A percentile compares a stretch with the other conserved stretches of the same genome.
Evolutionary conservation across 768 basidiomycete species (phyloP).

Genomic region (Lentinus tigrinus): DNA sequence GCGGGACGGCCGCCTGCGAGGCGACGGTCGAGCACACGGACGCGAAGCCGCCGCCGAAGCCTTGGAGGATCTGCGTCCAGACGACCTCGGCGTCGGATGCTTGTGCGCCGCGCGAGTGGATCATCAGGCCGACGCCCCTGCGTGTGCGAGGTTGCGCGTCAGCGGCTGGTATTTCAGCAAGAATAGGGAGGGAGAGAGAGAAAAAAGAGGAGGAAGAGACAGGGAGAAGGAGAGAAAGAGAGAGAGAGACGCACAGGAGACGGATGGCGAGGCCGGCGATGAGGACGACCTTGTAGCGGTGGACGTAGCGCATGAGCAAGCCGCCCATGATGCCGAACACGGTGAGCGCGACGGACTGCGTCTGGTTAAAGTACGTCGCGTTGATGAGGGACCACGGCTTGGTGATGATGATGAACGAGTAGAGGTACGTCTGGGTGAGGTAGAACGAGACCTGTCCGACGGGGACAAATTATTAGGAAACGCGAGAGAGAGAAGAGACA

Average conservation of each 20-base stretch:
- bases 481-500: background rate
- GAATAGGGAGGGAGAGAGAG: background rate
- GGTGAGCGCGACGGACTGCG: conserved; percentile 42
- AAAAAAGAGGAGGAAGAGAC: background rate
- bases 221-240: background rate
- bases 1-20: conserved; percentile 46
- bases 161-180: no score
- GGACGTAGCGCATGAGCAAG: conserved; percentile 39
- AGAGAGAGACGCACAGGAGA: conserved; percentile 20
- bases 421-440: conserved; percentile 73
- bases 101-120: conserved; percentile 19
- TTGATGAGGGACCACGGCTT: conserved; percentile 31
- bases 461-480: background rate
- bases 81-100: conserved; percentile 35
- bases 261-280: conserved; percentile 34
- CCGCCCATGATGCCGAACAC: conserved; percentile 50
- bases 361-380: conserved; percentile 36
- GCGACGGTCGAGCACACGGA: conserved; percentile 42
- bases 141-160: background rate
- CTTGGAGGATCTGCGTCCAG: conserved; percentile 46
- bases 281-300: conserved; percentile 47
- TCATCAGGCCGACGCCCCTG: conserved; percentile 26
- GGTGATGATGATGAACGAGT: conserved; percentile 54
- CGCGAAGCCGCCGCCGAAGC: conserved; percentile 50
- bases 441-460: conserved; percentile 53